These are phyloP conservation scores for Paracamarosporium sp. DNA, from an alignment of 2,329 filamentous ascomycete genomes.

Conservation along the genomic window DNA sequence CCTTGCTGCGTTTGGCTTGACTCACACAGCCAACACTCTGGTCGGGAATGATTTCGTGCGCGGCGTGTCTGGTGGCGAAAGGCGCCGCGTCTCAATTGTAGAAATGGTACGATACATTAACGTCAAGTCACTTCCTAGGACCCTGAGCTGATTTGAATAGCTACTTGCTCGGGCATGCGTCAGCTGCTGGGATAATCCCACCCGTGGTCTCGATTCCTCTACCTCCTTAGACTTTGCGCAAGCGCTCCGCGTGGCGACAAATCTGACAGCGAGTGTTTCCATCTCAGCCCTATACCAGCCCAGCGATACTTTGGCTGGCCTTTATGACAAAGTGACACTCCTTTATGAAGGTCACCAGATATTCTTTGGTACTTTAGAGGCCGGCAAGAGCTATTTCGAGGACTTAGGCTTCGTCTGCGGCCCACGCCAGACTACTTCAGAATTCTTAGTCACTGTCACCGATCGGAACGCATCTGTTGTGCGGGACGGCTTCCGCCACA, in stretches of 20 bases:
- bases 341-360: slow-evolving; percentile 69
- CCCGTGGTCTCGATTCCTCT: slow-evolving; percentile 67
- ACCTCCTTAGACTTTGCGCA: neutral
- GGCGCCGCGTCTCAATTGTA: slow-evolving; percentile 75
- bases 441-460: slow-evolving; percentile 76
- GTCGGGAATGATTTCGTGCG: slow-evolving; percentile 77
- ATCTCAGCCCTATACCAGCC: slow-evolving; percentile 8
- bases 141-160: no score
- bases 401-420: slow-evolving; percentile 66
- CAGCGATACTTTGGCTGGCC: neutral
- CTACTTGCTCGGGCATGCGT: slow-evolving; percentile 54
- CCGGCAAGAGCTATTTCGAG: slow-evolving; percentile 71
- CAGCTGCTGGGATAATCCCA: slow-evolving; percentile 79
- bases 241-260: slow-evolving; percentile 16
- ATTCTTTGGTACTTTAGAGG: slow-evolving; percentile 68
- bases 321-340: slow-evolving; percentile 18
- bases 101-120: slow-evolving; percentile 65
- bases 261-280: slow-evolving; percentile 38
- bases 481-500: slow-evolving; percentile 59
- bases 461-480: slow-evolving; percentile 57
- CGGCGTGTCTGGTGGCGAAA: slow-evolving; percentile 72
- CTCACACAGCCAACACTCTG: slow-evolving; percentile 70
- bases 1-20: slow-evolving; percentile 75
- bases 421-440: slow-evolving; percentile 66
- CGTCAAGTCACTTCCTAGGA: no score